These are phyloP conservation scores for Yarrowia sp. DNA, from an alignment of 805 yeast genomes.

Conservation along the genomic window DNA sequence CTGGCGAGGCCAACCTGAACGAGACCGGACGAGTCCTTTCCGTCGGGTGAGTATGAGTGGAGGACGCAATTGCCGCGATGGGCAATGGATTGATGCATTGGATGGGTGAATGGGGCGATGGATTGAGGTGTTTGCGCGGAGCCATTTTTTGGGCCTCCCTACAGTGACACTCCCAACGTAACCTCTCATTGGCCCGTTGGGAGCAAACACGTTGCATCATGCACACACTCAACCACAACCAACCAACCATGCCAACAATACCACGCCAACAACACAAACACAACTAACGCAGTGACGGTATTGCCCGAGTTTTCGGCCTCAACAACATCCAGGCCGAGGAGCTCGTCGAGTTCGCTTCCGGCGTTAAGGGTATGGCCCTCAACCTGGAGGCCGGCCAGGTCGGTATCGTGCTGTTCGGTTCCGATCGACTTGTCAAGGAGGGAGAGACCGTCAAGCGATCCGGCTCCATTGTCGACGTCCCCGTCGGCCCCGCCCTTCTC, in stretches of 20 bases:
- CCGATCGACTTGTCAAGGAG: slow-evolving; percentile 97
- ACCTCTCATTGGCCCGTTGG: slow-evolving; percentile 20
- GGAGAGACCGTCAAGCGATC: slow-evolving; percentile 99
- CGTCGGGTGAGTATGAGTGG: slow-evolving; percentile 82
- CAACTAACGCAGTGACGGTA: slow-evolving; percentile 80
- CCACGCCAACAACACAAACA: background rate
- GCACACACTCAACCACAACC: background rate
- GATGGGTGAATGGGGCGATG: too few species aligned
- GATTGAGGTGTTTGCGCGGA: too few species aligned
- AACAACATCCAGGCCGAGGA: slow-evolving; percentile 99
- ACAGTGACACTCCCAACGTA: too few species aligned
- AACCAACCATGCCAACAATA: background rate
- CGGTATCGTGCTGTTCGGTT: slow-evolving; percentile 99
- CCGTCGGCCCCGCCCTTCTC: slow-evolving; percentile 95
- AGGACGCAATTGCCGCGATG: background rate
- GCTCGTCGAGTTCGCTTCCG: slow-evolving; percentile 97
- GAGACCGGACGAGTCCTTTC: slow-evolving; percentile 99
- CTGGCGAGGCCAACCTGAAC: slow-evolving; percentile 94
- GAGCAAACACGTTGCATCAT: slow-evolving; percentile 24
- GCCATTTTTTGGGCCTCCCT: too few species aligned
- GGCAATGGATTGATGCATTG: background rate
- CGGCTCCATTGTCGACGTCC: slow-evolving; percentile 98
- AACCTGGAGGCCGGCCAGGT: slow-evolving; percentile 99
- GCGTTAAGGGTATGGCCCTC: slow-evolving; percentile 99
- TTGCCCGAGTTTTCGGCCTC: slow-evolving; percentile 99